Evolutionary conservation across 345 rosid species (phyloP).

Genomic region (Mallotus nudiflorus): DNA sequence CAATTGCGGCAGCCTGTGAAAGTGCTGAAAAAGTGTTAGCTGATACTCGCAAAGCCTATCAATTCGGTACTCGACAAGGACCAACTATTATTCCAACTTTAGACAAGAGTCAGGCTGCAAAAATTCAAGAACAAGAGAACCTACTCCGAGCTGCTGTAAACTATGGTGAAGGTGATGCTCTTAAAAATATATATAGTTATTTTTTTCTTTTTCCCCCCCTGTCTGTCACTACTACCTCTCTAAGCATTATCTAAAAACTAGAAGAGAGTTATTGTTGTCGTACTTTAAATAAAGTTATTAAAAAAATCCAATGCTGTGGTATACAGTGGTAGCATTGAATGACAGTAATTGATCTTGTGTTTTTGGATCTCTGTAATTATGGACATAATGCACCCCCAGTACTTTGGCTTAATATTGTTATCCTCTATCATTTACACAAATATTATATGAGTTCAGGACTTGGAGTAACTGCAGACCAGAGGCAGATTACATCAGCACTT

Average conservation of each 20-base stretch:
- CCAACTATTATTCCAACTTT: conserved; percentile 75
- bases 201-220: too few species aligned
- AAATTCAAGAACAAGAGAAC: conserved; percentile 85
- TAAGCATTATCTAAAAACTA: not conserved
- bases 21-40: conserved; percentile 84
- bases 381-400: conserved; percentile 4
- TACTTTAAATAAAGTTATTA: not conserved
- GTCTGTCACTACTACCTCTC: not conserved
- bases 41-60: conserved; percentile 86
- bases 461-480: conserved; percentile 76
- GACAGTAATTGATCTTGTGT: too few species aligned
- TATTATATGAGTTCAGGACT: conserved; percentile 50
- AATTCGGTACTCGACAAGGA: conserved; percentile 77
- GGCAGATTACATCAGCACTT: conserved; percentile 73
- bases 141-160: conserved; percentile 78
- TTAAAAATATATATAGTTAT: too few species aligned
- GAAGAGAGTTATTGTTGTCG: not conserved
- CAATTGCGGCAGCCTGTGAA: conserved; percentile 93
- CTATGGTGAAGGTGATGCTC: conserved; percentile 60
- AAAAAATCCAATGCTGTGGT: not conserved
- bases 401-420: not conserved
- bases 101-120: conserved; percentile 85
- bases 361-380: not conserved
- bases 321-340: not conserved
- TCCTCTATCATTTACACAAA: not conserved